Evolutionary conservation across 75 land plant species (phyloP).

Genomic region (Larix kaempferi): DNA sequence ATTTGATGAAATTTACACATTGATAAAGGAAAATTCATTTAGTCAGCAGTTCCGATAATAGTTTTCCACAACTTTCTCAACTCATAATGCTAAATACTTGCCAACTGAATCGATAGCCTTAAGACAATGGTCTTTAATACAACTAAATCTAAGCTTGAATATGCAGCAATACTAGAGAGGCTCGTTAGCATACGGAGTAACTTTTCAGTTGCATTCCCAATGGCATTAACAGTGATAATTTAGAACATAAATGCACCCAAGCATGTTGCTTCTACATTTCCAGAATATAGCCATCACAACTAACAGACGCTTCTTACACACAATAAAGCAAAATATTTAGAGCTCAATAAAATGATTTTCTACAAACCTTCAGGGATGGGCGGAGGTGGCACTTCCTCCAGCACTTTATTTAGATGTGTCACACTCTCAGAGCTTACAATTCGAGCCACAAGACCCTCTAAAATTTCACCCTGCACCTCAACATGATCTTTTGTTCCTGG

Average conservation of each 20-base stretch:
- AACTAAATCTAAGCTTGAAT: neutral
- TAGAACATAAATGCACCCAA: neutral
- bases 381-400: constrained; percentile 57
- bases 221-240: neutral
- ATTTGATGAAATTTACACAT: neutral
- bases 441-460: constrained; percentile 98
- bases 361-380: constrained; percentile 44
- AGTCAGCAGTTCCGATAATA: neutral
- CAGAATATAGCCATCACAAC: neutral
- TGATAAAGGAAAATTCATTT: neutral
- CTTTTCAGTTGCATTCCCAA: neutral
- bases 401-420: constrained; percentile 50
- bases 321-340: neutral
- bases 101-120: neutral
- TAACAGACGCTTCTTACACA: neutral
- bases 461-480: constrained; percentile 89
- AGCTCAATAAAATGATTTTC: neutral
- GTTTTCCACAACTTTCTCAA: neutral
- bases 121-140: neutral
- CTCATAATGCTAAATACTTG: neutral
- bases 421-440: constrained; percentile 77
- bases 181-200: neutral
- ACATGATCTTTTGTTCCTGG: constrained; percentile 87
- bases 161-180: neutral
- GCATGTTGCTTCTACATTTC: neutral